Conservation (phyloP, 1,284 basidiomycete genomes). For the Cerioporus squamosus region DNA sequence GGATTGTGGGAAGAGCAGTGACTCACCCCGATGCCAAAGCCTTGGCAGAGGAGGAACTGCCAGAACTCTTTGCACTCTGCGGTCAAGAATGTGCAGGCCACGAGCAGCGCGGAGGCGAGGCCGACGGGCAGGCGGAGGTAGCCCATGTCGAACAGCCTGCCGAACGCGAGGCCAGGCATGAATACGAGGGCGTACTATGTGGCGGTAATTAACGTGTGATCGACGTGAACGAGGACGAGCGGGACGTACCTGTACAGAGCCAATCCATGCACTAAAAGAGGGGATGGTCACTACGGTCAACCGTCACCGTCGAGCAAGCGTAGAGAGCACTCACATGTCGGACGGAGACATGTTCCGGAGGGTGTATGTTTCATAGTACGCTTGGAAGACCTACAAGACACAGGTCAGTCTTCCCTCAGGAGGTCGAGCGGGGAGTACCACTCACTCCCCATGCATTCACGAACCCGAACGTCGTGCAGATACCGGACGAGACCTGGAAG, state of each 20-base stretch:
- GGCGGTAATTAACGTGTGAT: too few species aligned
- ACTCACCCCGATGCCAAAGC: slow-evolving; percentile 47
- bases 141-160: slow-evolving; percentile 58
- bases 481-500: slow-evolving; percentile 26
- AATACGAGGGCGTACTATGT: slow-evolving; percentile 49
- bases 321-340: slow-evolving; percentile 50
- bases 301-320: too few species aligned
- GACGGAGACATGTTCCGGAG: slow-evolving; percentile 45
- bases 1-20: too few species aligned
- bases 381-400: slow-evolving; percentile 45
- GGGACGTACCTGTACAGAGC: slow-evolving; percentile 60
- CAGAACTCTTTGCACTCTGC: slow-evolving; percentile 56
- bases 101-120: slow-evolving; percentile 37
- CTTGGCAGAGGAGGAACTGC: slow-evolving; percentile 56
- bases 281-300: background rate
- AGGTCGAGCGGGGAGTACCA: background rate
- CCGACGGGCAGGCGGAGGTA: slow-evolving; percentile 47
- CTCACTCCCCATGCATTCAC: slow-evolving; percentile 48
- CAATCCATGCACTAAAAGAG: slow-evolving; percentile 67
- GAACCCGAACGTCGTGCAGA: slow-evolving; percentile 44
- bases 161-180: slow-evolving; percentile 49
- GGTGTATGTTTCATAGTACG: slow-evolving; percentile 44
- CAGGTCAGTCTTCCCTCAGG: background rate
- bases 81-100: slow-evolving; percentile 50
- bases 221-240: background rate